A percentile compares a stretch with the other conserved stretches of the same genome.
Conservation (phyloP, 345 rosid species). For the Clarkia xantiana region DNA sequence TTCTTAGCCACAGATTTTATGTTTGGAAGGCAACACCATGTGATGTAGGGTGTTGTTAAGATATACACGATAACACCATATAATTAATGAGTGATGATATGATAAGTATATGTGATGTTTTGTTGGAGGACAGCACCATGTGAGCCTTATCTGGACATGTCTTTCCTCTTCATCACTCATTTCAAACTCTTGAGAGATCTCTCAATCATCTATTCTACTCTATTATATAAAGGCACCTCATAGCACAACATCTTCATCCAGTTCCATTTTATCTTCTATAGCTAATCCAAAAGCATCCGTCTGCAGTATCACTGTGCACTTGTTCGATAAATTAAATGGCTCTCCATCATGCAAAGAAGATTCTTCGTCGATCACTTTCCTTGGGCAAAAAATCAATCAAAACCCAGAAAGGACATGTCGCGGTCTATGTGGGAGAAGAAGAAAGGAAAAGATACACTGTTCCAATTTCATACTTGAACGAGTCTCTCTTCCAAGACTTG, state of each 20-base stretch:
- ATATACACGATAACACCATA: background rate
- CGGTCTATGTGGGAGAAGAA: conserved; percentile 39
- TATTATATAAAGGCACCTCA: too few species aligned
- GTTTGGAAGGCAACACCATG: too few species aligned
- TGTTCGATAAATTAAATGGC: background rate
- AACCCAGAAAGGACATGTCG: conserved; percentile 1
- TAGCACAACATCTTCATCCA: too few species aligned
- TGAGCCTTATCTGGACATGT: background rate
- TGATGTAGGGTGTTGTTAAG: too few species aligned
- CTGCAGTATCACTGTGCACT: too few species aligned
- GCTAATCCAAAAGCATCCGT: too few species aligned
- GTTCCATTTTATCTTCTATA: too few species aligned
- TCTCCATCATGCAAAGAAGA: conserved; percentile 3
- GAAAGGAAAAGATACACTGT: conserved; percentile 31
- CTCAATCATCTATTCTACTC: too few species aligned
- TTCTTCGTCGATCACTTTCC: conserved; percentile 1
- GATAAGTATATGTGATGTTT: too few species aligned
- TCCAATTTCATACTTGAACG: conserved; percentile 26
- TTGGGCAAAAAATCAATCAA: background rate
- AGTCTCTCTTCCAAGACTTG: conserved; percentile 30
- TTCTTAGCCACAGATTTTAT: too few species aligned
- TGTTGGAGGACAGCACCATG: conserved; percentile 8
- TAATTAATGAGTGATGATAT: too few species aligned
- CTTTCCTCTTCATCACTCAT: background rate
- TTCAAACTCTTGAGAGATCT: too few species aligned